Conservation (phyloP, 2,329 filamentous ascomycete genomes). For the Byssoonygena ceratinophila region DNA sequence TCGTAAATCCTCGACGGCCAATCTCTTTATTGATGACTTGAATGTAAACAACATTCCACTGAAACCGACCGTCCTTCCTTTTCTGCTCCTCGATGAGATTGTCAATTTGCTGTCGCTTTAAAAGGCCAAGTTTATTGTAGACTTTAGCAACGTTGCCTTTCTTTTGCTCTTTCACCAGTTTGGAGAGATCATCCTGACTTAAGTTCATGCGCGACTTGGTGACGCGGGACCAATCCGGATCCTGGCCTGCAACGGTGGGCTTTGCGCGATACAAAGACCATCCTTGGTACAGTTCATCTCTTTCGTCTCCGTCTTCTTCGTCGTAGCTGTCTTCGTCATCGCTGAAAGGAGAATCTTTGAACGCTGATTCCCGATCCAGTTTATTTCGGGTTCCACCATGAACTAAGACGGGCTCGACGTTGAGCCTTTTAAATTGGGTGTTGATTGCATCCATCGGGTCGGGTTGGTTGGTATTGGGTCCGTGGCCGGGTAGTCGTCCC, state of each 20-base stretch:
- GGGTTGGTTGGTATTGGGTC: neutral
- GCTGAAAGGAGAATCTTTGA: neutral
- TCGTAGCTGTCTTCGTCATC: slow-evolving; percentile 5
- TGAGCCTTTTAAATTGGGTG: slow-evolving; percentile 11
- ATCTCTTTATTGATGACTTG: slow-evolving; percentile 24
- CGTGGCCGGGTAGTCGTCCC: neutral
- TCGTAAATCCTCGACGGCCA: slow-evolving; percentile 12
- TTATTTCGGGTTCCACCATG: neutral
- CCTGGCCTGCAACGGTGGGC: slow-evolving; percentile 21
- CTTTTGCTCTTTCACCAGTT: slow-evolving; percentile 25
- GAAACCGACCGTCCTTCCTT: slow-evolving; percentile 23
- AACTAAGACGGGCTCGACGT: slow-evolving; percentile 2
- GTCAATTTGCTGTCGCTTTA: slow-evolving; percentile 28
- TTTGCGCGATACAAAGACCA: slow-evolving; percentile 30
- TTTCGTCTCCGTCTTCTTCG: neutral
- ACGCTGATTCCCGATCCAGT: neutral
- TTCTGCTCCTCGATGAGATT: slow-evolving; percentile 28
- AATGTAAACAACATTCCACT: slow-evolving; percentile 33
- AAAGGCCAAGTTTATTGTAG: slow-evolving; percentile 23
- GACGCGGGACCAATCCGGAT: slow-evolving; percentile 25
- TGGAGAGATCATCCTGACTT: slow-evolving; percentile 25
- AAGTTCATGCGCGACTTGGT: slow-evolving; percentile 25
- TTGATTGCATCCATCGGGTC: slow-evolving; percentile 11
- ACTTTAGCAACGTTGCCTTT: slow-evolving; percentile 24
- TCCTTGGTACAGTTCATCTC: slow-evolving; percentile 23